Evolutionary conservation across 2,329 filamentous ascomycete species (phyloP).

Genomic region (Diaporthe longicolla): DNA sequence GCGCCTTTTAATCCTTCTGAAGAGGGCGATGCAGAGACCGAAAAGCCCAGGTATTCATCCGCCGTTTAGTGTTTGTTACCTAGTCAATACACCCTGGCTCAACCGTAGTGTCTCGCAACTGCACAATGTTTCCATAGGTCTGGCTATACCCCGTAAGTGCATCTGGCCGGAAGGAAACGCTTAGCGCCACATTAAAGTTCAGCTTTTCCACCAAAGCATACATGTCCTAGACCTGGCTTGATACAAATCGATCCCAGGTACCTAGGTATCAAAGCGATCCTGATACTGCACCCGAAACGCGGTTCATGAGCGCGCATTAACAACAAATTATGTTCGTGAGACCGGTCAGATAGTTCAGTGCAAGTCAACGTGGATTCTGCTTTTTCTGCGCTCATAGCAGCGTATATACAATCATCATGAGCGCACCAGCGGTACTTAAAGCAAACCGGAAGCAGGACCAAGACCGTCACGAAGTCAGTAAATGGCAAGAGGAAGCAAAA

Average conservation of each 20-base stretch:
- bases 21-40: background rate
- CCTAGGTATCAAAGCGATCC: too few species aligned
- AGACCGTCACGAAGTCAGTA: conserved; percentile 15
- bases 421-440: conserved; percentile 22
- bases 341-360: background rate
- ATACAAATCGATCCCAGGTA: background rate
- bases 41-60: background rate
- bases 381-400: conserved; percentile 27
- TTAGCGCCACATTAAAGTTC: background rate
- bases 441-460: conserved; percentile 14
- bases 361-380: conserved; percentile 26
- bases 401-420: conserved; percentile 37
- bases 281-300: background rate
- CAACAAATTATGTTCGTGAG: too few species aligned
- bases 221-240: background rate
- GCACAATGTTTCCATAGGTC: background rate
- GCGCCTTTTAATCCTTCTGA: background rate
- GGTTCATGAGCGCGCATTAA: too few species aligned
- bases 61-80: background rate
- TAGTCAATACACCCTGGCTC: background rate
- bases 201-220: background rate
- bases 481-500: conserved; percentile 31
- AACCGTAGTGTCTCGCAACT: background rate
- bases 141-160: background rate
- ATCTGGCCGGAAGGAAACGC: background rate